These are phyloP conservation scores for Fusarium foetens DNA, from an alignment of 2,329 filamentous ascomycete genomes.

Conservation along the genomic window DNA sequence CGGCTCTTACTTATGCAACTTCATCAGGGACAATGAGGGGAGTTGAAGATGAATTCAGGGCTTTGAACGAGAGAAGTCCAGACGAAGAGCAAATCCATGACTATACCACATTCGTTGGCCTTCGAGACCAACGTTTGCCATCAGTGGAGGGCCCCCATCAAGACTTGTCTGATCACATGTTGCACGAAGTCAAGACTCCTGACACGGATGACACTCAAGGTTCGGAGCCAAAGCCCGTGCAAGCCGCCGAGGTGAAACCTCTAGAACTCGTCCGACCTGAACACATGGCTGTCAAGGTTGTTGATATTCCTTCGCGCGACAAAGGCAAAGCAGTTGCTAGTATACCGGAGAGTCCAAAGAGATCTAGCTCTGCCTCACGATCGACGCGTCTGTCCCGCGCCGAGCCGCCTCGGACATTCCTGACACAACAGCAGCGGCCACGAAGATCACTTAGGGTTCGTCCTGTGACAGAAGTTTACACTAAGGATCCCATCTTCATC, in stretches of 20 bases:
- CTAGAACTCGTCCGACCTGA: slow-evolving; percentile 12
- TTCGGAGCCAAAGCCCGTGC: slow-evolving; percentile 16
- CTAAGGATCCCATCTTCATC: slow-evolving; percentile 41
- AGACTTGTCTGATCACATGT: slow-evolving; percentile 4
- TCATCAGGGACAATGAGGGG: not conserved
- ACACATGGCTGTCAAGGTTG: slow-evolving; percentile 18
- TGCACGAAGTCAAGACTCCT: slow-evolving; percentile 12
- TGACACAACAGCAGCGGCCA: slow-evolving; percentile 39
- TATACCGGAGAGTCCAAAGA: slow-evolving; percentile 21
- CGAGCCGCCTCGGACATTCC: slow-evolving; percentile 39
- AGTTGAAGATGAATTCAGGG: not conserved
- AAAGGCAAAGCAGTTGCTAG: slow-evolving; percentile 29
- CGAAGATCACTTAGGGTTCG: slow-evolving; percentile 34
- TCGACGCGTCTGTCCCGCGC: slow-evolving; percentile 21
- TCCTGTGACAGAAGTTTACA: slow-evolving; percentile 41
- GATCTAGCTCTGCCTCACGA: slow-evolving; percentile 16
- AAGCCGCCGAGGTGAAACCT: slow-evolving; percentile 21
- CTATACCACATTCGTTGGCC: not conserved
- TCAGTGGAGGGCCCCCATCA: not conserved
- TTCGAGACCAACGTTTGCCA: not conserved
- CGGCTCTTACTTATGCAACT: not conserved
- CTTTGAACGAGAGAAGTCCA: not conserved
- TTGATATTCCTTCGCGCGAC: slow-evolving; percentile 33
- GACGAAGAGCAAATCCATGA: not conserved
- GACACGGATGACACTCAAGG: slow-evolving; percentile 25